phyloP scores from a whole-genome alignment of 1,139 yeast genomes.

The Suhomyces atakaporum region DNA sequence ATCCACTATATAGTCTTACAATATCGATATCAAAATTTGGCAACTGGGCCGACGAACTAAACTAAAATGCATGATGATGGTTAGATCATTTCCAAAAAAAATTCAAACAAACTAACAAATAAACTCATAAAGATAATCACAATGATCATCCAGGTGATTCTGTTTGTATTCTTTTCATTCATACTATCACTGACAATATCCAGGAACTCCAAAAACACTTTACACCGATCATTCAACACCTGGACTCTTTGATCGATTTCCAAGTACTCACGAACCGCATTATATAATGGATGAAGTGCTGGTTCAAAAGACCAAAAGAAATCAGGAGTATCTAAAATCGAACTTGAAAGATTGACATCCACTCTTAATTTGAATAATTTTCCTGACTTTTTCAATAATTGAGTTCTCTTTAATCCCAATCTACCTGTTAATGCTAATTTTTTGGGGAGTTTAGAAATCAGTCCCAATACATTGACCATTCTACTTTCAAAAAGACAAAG shows the following conservation, averaged over 20 bases:
- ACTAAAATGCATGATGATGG: no score
- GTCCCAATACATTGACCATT: constrained; percentile 79
- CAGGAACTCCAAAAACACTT: constrained; percentile 88
- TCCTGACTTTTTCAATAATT: constrained; percentile 84
- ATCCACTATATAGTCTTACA: no score
- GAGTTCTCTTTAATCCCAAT: constrained; percentile 75
- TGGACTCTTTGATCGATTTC: constrained; percentile 95
- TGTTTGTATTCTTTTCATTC: constrained; percentile 87
- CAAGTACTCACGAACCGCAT: constrained; percentile 86
- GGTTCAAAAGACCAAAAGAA: constrained; percentile 98
- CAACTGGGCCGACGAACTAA: no score
- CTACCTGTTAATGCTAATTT: constrained; percentile 88
- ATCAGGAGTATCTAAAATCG: constrained; percentile 91
- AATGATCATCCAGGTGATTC: constrained; percentile 90
- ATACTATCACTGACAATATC: constrained; percentile 92
- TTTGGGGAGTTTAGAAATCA: constrained; percentile 86
- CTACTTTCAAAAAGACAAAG: constrained; percentile 87
- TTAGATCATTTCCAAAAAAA: constrained; percentile 38
- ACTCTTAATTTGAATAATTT: constrained; percentile 85
- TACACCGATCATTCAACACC: constrained; percentile 89
- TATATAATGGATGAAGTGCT: constrained; percentile 86
- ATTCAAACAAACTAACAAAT: constrained; percentile 57
- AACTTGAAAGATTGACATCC: constrained; percentile 88
- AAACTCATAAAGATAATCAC: constrained; percentile 78
- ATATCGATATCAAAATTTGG: no score